Evolutionary conservation across 106 monocot genomes (phyloP), one percentile per base, ranked within the genome.

Genomic region (Apostasia ramifera): DNA sequence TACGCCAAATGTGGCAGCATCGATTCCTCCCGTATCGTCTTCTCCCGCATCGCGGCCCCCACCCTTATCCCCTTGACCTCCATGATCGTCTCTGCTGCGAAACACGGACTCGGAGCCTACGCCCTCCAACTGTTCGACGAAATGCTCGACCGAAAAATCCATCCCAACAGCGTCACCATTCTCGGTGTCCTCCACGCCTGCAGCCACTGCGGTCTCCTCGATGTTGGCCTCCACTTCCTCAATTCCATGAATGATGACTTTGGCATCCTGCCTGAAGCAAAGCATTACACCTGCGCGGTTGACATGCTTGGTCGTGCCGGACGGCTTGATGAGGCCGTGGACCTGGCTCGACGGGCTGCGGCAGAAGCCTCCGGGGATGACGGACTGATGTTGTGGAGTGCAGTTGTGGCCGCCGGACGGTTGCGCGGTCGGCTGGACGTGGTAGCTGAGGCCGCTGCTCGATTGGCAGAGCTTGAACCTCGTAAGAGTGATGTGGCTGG

Each of bases 261-360:
- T 54, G 82, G 80, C 11, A 59, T 95, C n/a, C 41, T 45, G 11
- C 91, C 88, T 4, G 57, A 37, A 13, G 71, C 58, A 12, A 91
- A 80, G 72, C 95, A 95, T 48, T 91, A 88, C 74, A 89, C 91
- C 1, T 91, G 88, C 56, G 86, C 66, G 2, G 86, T 95, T 6
- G 95, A 95, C 69, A 91, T 95, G 95, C 83, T 95, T 10, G 95
- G 86, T 9, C 83, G 91, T 7, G 86, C 86, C 2, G 95, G 91
- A 0, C 83, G 80, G 38, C 68, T 95, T 0, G 85, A 88, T 14
- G 88, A 88, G 69, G 91, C 91, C 9, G 80, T 80, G 7, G 26
- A 74, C 39, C 66, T 95, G 46, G 68, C 81, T 3, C 75, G 77
- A 6, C 68, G 75, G 4, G 66, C 81, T 6, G 26, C 26, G 26